A percentile compares a stretch with the other conserved stretches of the same genome.
These are phyloP conservation scores for Arthrinium phaeospermum DNA, from an alignment of 2,329 filamentous ascomycete species.

Conservation along the genomic window DNA sequence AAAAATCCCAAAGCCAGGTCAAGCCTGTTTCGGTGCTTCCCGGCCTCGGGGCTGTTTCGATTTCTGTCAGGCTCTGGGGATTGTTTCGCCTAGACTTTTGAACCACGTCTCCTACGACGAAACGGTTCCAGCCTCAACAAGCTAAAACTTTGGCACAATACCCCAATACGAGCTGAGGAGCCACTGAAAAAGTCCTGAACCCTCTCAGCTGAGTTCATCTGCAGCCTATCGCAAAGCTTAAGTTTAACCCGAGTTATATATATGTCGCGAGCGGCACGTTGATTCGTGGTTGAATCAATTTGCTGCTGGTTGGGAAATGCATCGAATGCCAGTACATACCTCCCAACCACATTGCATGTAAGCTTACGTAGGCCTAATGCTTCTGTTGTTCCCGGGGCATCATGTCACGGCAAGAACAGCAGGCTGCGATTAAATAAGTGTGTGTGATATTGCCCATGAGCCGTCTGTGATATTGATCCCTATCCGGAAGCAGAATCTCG, in stretches of 20 bases:
- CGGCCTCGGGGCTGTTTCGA: background rate
- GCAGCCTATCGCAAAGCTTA: constrained; percentile 4
- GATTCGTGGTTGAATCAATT: too few relatives aligned
- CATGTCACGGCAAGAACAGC: too few relatives aligned
- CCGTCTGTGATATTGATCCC: background rate
- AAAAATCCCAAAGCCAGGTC: background rate
- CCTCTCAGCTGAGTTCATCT: background rate
- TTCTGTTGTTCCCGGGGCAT: too few relatives aligned
- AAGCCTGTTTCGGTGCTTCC: background rate
- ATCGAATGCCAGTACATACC: too few relatives aligned
- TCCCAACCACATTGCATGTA: too few relatives aligned
- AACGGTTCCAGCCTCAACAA: constrained; percentile 14
- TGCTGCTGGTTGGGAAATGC: too few relatives aligned
- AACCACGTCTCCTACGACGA: background rate
- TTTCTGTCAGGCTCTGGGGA: constrained; percentile 2
- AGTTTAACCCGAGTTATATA: background rate
- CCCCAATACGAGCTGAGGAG: constrained; percentile 7
- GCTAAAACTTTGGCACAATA: background rate
- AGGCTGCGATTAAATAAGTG: too few relatives aligned
- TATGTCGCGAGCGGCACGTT: too few relatives aligned
- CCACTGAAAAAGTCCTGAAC: constrained; percentile 11
- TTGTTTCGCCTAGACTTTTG: constrained; percentile 17
- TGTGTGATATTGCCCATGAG: too few relatives aligned
- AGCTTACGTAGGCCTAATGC: too few relatives aligned
- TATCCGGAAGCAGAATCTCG: background rate